Percentiles rank a stretch among this genome's conserved stretches.
Conservation (phyloP, 768 basidiomycete species). For the Termitomyces sp. region DNA sequence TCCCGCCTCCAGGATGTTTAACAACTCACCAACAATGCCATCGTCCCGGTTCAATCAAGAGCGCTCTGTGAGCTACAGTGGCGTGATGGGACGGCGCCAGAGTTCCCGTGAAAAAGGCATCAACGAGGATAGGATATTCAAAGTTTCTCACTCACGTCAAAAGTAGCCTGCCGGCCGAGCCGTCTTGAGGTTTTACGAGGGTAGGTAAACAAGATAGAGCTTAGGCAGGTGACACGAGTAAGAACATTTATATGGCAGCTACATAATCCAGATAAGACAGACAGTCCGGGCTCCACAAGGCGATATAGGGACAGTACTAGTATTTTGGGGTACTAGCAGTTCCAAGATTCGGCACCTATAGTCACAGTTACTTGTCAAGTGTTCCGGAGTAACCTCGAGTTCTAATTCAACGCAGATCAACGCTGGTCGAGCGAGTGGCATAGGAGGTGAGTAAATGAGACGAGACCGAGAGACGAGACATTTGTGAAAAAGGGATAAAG, state of each 20-base stretch:
- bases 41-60: neutral
- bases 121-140: neutral
- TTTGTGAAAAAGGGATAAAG: neutral
- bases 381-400: neutral
- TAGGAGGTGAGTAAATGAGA: neutral
- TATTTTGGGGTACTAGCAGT: constrained; percentile 1
- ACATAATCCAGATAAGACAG: neutral
- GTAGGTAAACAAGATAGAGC: neutral
- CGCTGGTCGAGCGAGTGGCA: too few species aligned
- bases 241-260: neutral
- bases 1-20: neutral
- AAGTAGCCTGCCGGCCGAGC: constrained; percentile 7
- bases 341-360: constrained; percentile 1
- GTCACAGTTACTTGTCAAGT: neutral
- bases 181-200: neutral
- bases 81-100: neutral
- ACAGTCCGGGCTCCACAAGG: constrained; percentile 1
- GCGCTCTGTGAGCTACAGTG: neutral
- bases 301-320: neutral
- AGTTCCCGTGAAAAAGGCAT: neutral
- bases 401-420: neutral
- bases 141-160: constrained; percentile 11
- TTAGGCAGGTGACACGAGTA: constrained; percentile 4
- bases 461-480: too few species aligned
- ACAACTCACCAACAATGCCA: neutral